Percentiles rank a stretch among this genome's conserved stretches.
phyloP scores from a whole-genome alignment of 805 yeast genomes.

The Zygosaccharomyces lentus region DNA sequence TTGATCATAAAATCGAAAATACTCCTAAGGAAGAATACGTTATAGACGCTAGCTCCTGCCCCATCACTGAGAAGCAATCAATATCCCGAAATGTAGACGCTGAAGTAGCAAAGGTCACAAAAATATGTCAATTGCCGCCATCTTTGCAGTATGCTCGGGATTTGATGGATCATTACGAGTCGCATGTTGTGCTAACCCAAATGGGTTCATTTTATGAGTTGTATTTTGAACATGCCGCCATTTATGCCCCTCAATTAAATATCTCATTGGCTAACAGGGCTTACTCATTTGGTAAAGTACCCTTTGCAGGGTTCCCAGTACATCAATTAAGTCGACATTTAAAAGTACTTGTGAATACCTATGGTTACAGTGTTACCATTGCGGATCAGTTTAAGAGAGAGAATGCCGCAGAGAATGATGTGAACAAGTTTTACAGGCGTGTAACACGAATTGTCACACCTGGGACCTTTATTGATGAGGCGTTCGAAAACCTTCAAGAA shows the following conservation, averaged over 20 bases:
- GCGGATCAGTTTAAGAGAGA: conserved; percentile 58
- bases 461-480: conserved; percentile 87
- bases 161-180: conserved; percentile 44
- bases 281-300: conserved; percentile 43
- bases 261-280: conserved; percentile 60
- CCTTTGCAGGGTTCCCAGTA: conserved; percentile 92
- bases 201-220: conserved; percentile 86
- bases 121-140: conserved; percentile 30
- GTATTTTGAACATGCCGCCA: conserved; percentile 83
- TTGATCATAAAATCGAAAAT: neutral
- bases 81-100: neutral
- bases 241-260: conserved; percentile 65
- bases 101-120: neutral
- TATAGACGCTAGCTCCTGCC: conserved; percentile 6
- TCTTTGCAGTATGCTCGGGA: conserved; percentile 36
- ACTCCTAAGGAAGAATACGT: neutral
- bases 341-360: conserved; percentile 64
- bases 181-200: conserved; percentile 64
- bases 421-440: conserved; percentile 52
- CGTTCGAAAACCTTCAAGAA: conserved; percentile 64
- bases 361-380: conserved; percentile 70
- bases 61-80: neutral
- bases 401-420: conserved; percentile 30
- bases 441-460: conserved; percentile 82
- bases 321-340: conserved; percentile 67